Evolutionary conservation across 2,329 filamentous ascomycete genomes (phyloP).

Genomic region (Lizonia empirigonia): DNA sequence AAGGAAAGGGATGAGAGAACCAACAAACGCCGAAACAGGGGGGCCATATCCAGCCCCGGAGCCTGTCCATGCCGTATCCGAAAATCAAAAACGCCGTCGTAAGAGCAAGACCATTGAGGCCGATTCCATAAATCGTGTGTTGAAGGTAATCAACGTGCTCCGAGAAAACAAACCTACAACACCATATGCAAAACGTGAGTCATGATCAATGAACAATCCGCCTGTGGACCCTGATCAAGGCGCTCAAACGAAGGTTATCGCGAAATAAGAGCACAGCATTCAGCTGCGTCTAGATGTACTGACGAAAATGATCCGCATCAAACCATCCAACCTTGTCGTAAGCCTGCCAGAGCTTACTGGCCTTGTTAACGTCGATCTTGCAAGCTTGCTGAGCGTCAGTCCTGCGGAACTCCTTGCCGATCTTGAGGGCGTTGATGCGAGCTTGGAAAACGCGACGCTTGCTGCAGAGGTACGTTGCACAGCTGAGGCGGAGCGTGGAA

Average conservation of each 20-base stretch:
- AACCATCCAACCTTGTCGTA: constrained; percentile 90
- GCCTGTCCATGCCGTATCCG: constrained; percentile 28
- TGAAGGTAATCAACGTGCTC: constrained; percentile 30
- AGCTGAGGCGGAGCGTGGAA: constrained; percentile 79
- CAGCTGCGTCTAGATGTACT: constrained; percentile 44
- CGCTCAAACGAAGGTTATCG: background rate
- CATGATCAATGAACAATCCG: constrained; percentile 15
- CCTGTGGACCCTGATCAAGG: background rate
- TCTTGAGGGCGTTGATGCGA: constrained; percentile 68
- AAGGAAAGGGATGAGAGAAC: constrained; percentile 5
- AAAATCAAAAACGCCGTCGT: constrained; percentile 36
- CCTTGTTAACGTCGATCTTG: constrained; percentile 98
- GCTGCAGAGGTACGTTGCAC: constrained; percentile 86
- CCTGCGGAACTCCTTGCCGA: constrained; percentile 86
- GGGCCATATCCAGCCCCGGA: constrained; percentile 7
- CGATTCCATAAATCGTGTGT: constrained; percentile 28
- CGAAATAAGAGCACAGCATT: background rate
- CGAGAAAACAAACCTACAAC: constrained; percentile 22
- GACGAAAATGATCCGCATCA: constrained; percentile 58
- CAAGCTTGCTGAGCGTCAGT: constrained; percentile 96
- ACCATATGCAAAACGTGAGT: constrained; percentile 34
- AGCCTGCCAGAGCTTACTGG: constrained; percentile 87
- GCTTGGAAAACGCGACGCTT: constrained; percentile 90
- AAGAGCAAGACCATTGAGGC: constrained; percentile 14
- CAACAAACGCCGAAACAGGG: constrained; percentile 25